Evolutionary conservation across 1,139 yeast species (phyloP), one percentile per base, ranked within the genome.

Genomic region (Williopsis jadinii): DNA sequence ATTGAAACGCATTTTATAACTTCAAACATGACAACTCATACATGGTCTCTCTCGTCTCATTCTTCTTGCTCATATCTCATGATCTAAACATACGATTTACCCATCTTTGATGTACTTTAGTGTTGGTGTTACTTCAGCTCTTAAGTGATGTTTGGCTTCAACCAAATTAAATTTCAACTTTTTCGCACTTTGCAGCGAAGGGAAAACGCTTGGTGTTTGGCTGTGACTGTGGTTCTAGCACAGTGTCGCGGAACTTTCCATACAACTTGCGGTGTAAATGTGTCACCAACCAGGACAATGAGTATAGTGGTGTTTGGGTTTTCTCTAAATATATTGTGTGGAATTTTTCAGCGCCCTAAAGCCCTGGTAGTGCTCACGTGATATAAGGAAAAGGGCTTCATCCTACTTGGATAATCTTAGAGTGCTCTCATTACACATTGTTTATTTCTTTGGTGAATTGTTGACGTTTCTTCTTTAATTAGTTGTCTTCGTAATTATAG

Each of bases 51-150:
- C 24, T 28, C n/a, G 14, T 35, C 15, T 15, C 13, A 12, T 6
- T 15, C 27, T 28, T 27, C 31, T 35, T 32, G n/a, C 27, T 13
- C 37, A 13, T 13, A 15, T 13, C 5, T 36, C 34, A 10, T 11
- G 9, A 9, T 24, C 10, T 27, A 12, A 43, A 53, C 56, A 40
- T 50, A 53, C 56, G 51, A 46, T 53, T 53, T 53, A 53, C 56
- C 56, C 56, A 53, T 53, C 52, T 45, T 53, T 45, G 51, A 44
- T 45, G 46, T 50, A 51, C 45, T 28, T 46, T 45, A 37, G 41
- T 36, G 50, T 42, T 44, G 45, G 40, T 40, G 33, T 39, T 36
- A 28, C 37, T 42, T 36, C 36, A 28, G 19, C 36, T 40, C 37
- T 41, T 41, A 38, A 32, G 40, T 41, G 41, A 33, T 42, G 43